Evolutionary conservation across 2,329 filamentous ascomycete genomes (phyloP), one percentile per base, ranked within the genome.

Genomic region (Cladosporium sp.): DNA sequence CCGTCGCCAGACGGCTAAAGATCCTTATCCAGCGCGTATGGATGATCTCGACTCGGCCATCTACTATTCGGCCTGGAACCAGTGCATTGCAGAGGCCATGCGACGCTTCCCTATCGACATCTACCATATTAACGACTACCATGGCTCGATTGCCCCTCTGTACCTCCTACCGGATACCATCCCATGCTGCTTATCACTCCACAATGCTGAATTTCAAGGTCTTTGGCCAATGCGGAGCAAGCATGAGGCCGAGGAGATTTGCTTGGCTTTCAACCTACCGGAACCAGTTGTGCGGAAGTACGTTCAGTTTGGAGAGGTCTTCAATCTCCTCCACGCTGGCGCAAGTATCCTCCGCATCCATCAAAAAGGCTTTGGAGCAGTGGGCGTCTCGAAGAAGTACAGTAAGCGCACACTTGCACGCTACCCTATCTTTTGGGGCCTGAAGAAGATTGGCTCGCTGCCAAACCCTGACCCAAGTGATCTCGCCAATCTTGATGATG

Each of bases 21-120:
- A 89, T 67, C 88, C 88, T 0, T 90, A 90, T 70, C 88, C 88
- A 18, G 80, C 86, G 34, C 83, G 88, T 32, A 90, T 90, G 88
- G 88, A 90, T 72, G 88, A 90, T 72, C 80, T 90, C 63, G 86
- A 88, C 67, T 87, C 84, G 68, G 88, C 88, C 11, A 85, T 90
- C 53, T 88, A 89, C 75, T 90, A 90, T 73, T 88, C 86, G 1
- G 87, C 86, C 2, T 90, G 88, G 88, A 90, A 90, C 68, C 85
- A 87, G 73, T 90, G 88, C 73, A 89, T 90, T 70, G 86, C 88
- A 5, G 82, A 88, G 69, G 79, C 86, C 1, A 84, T 89, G 68
- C 82, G 83, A 64, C 84, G 88, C 18, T 90, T 90, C 73, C 82
- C 84, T 0, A 79, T 88, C 66, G 85, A 88, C 69, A 73, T 89